Base-by-base conservation (phyloP, 306 rosid species). In the Prunus salicina region DNA sequence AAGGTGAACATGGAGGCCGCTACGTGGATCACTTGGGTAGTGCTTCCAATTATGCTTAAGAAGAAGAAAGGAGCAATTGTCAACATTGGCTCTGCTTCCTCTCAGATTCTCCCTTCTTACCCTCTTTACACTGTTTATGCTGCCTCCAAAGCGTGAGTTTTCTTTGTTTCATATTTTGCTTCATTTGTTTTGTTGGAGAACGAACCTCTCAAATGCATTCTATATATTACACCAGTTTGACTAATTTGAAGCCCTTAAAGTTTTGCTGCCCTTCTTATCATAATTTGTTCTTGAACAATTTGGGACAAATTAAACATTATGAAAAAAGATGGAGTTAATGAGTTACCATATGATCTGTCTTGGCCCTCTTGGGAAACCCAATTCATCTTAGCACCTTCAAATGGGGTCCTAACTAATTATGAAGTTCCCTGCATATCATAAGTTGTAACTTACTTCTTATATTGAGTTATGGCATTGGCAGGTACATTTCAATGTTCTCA, bases 31-130 rank as follows among this genome's bases (percentile, higher is more conserved):
- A 70, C 84, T 1, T 73, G 72, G 57, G 84, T 86, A 5, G 86
- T 89, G 73, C 27, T 91, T 78, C 82, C 85, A 0, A 22, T 49
- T 11, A 89, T 91, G 93, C 68, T 89, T n/a, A 80, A 74, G 81
- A 88, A 79, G 80, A 87, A 84, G 52, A 87, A 81, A 15, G 93
- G 91, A 12, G 89, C 85, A 9, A 82, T 90, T 22, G n/a, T 89
- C 3, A 89, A 89, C 50, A 77, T 87, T 70, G 89, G 93, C 1
- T 91, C 96, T 71, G 87, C 67, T 18, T 67, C 96, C 8, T 5
- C 83, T 38, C 14, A 46, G 45, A 74, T 83, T 0, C 27, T 82
- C 70, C 83, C 90, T 55, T 84, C 96, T 3, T 82, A 68, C 46
- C 91, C 96, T 74, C 58, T 91, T 0, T 64, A 56, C 27, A 43